Conservation (phyloP, 345 rosid genomes). For the Pistacia vera region DNA sequence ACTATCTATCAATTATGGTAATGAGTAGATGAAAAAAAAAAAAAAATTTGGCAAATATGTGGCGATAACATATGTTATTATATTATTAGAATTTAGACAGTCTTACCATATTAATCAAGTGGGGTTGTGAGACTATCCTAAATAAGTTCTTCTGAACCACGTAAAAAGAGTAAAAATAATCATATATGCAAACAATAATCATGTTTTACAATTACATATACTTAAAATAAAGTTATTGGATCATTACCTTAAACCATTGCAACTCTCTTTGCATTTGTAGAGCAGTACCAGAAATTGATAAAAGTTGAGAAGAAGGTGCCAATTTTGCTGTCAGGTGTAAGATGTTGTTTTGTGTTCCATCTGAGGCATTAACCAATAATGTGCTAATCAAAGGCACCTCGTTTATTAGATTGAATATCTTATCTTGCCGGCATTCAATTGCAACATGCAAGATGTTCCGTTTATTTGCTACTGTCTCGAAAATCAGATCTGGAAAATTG, state of each 20-base stretch:
- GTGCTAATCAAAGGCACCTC: background rate
- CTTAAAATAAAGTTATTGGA: no score
- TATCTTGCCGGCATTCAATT: constrained; percentile 8
- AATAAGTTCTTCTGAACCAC: no score
- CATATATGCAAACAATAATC: no score
- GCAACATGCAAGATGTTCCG: constrained; percentile 9
- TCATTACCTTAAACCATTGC: background rate
- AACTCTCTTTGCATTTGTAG: background rate
- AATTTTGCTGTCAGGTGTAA: background rate
- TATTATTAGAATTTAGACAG: no score
- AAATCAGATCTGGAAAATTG: background rate
- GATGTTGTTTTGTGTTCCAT: background rate
- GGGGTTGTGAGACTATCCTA: no score
- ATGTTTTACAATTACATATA: no score
- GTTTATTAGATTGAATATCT: constrained; percentile 8
- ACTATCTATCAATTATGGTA: no score
- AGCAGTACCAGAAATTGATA: background rate
- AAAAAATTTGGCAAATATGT: no score
- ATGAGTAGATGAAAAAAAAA: no score
- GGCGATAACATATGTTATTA: no score
- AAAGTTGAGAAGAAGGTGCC: background rate
- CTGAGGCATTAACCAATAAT: background rate
- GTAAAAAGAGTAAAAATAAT: no score
- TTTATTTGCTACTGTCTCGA: rapidly evolving
- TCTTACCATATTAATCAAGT: no score